Conservation (phyloP, 2,329 filamentous ascomycete species). For the Xylaria sp. region DNA sequence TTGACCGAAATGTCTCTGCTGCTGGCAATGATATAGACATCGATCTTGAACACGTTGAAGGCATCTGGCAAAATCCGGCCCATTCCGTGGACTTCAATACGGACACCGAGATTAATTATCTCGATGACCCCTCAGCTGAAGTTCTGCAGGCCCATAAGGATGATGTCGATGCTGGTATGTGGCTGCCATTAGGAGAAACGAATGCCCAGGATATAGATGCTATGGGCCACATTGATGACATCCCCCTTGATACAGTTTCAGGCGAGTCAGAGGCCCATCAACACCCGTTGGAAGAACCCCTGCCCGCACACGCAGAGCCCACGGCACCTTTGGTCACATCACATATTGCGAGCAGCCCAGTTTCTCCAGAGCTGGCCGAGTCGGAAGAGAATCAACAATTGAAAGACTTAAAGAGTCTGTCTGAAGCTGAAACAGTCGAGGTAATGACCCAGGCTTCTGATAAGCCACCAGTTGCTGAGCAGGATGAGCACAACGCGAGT, state of each 20-base stretch:
- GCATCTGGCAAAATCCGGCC: conserved; percentile 25
- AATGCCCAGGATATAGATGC: conserved; percentile 1
- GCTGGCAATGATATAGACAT: conserved; percentile 31
- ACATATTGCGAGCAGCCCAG: neutral
- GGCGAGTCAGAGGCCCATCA: conserved; percentile 1
- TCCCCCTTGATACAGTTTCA: conserved; percentile 3
- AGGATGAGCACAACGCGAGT: neutral
- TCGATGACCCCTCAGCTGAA: conserved; percentile 17
- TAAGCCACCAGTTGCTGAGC: neutral
- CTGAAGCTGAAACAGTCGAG: conserved; percentile 2
- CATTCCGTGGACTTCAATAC: conserved; percentile 15
- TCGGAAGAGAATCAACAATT: neutral
- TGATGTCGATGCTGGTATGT: conserved; percentile 11
- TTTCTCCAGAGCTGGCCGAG: neutral
- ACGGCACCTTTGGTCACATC: neutral
- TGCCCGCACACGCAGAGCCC: neutral
- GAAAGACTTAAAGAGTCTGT: conserved; percentile 1
- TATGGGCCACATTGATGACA: conserved; percentile 8
- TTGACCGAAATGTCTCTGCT: conserved; percentile 24
- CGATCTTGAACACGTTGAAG: conserved; percentile 28
- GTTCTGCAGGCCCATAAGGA: conserved; percentile 14
- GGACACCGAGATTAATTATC: conserved; percentile 25
- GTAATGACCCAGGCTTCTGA: neutral
- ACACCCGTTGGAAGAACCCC: conserved; percentile 4
- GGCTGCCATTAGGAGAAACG: conserved; percentile 13